Evolutionary conservation across 371 early-diverging fungal species (phyloP), one percentile per base, ranked within the genome.

Genomic region (Apophysomyces sp.): DNA sequence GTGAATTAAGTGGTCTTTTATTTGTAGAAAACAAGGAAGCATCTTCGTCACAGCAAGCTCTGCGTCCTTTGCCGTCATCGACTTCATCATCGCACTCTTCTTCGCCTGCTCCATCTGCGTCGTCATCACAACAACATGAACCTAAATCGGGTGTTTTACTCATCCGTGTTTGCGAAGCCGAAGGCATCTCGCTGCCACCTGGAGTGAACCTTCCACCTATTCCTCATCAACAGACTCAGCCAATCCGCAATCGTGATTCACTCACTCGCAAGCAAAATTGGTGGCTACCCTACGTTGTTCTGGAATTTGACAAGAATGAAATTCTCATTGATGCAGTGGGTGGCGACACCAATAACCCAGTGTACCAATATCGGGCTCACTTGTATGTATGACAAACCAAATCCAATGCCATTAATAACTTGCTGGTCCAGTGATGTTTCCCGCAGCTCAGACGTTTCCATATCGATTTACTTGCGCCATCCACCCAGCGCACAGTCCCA

Each of bases 231-330:
- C 72, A 64, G 39, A 65, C 53, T 11, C 63, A 52, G 49, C 66
- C 55, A 56, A 60, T 62, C 51, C 75, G 73, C 62, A 87, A 84
- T 62, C 85, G 87, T 66, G 89, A 91, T 58, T 88, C 89, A 9
- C 77, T 87, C 13, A 85, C 82, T 65, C 86, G 88, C 66, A 92
- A 88, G 65, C 87, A 86, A 30, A 77, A 82, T 41, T 87, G 91
- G 82, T 88, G 89, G 86, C 65, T 93, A 26, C 96, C 94, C 4
- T 96, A 94, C 66, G 89, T 88, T 21, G 94, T 96, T 8, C 74
- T 95, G 27, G 95, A 95, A 77, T 95, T 95, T 65, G 97, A 96
- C 79, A 93, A 93, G 86, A 95, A 95, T 72, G 95, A 96, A 75
- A 83, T 93, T 34, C 80, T 93, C 57, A 92, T 93, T 27, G 87